phyloP scores from a whole-genome alignment of 352 stramenopile species.

The Globisporangium nagaii region DNA sequence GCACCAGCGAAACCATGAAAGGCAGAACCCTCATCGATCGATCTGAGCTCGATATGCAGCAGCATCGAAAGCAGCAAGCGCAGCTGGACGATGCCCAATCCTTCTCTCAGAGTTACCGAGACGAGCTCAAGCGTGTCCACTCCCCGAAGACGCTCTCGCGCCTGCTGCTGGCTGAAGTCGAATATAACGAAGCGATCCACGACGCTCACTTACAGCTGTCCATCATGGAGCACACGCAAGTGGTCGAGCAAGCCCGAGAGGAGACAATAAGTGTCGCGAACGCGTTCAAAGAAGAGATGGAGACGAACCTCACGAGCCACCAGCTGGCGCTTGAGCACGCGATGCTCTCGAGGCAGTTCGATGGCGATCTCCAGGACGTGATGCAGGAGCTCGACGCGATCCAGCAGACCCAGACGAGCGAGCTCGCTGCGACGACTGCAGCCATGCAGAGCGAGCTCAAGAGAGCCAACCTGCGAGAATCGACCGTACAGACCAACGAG shows the following conservation, averaged over 20 bases:
- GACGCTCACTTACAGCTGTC: slow-evolving; percentile 55
- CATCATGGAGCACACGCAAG: slow-evolving; percentile 51
- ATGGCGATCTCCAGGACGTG: slow-evolving; percentile 37
- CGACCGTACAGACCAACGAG: slow-evolving; percentile 44
- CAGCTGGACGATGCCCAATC: slow-evolving; percentile 7
- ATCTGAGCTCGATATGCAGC: slow-evolving; percentile 8
- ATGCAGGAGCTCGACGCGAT: slow-evolving; percentile 32
- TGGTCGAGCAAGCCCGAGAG: slow-evolving; percentile 42
- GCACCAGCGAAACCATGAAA: not conserved
- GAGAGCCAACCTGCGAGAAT: slow-evolving; percentile 32
- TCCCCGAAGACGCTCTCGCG: slow-evolving; percentile 46
- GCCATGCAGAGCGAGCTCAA: slow-evolving; percentile 19
- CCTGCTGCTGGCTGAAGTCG: slow-evolving; percentile 50
- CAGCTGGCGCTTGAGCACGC: slow-evolving; percentile 46
- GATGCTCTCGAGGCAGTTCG: slow-evolving; percentile 40
- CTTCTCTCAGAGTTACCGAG: slow-evolving; percentile 9
- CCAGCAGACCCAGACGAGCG: slow-evolving; percentile 24
- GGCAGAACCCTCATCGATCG: slow-evolving; percentile 3
- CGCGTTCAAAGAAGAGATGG: slow-evolving; percentile 69
- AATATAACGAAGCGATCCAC: slow-evolving; percentile 62
- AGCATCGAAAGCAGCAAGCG: not conserved
- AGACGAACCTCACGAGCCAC: slow-evolving; percentile 32
- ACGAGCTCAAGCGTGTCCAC: slow-evolving; percentile 17
- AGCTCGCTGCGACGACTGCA: slow-evolving; percentile 6
- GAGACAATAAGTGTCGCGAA: slow-evolving; percentile 46